A percentile compares a stretch with the other conserved stretches of the same genome.
phyloP scores from a whole-genome alignment of 371 early-diverging fungal genomes.

The Cladochytrium tenue region DNA sequence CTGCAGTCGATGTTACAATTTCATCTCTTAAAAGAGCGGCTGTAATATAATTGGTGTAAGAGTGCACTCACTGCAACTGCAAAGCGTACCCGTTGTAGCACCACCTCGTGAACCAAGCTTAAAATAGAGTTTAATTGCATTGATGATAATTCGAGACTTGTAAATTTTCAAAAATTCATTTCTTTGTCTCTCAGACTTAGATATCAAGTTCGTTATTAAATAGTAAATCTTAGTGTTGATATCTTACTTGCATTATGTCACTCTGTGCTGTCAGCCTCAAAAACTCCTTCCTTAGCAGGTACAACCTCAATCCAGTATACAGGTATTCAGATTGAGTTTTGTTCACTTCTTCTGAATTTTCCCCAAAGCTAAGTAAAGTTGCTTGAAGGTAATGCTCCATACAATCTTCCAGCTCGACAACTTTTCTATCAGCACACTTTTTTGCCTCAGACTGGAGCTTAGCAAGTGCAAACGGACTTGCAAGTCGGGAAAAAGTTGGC shows the following conservation, averaged over 20 bases:
- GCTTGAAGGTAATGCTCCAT: constrained; percentile 46
- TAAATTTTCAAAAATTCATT: constrained; percentile 42
- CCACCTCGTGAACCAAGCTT: constrained; percentile 45
- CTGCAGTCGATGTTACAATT: not conserved
- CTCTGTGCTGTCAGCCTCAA: constrained; percentile 22
- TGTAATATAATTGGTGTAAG: too few relatives aligned
- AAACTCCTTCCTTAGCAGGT: constrained; percentile 37
- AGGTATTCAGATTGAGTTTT: constrained; percentile 44
- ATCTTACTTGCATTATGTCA: constrained; percentile 21
- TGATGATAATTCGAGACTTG: constrained; percentile 46
- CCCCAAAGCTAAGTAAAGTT: constrained; percentile 42
- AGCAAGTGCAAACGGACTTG: constrained; percentile 26
- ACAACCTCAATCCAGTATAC: constrained; percentile 31
- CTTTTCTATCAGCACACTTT: constrained; percentile 37
- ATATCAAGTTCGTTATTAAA: too few relatives aligned
- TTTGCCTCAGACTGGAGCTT: constrained; percentile 31
- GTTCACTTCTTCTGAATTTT: constrained; percentile 44
- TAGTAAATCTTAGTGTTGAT: too few relatives aligned
- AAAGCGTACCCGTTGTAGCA: constrained; percentile 32
- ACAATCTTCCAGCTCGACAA: constrained; percentile 46
- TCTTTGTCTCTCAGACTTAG: too few relatives aligned
- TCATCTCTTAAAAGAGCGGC: constrained; percentile 25
- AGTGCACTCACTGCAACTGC: not conserved
- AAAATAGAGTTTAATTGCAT: constrained; percentile 44
- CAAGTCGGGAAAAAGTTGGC: too few relatives aligned